Base-by-base conservation (phyloP, 768 basidiomycete species). In the Auriscalpium vulgare region DNA sequence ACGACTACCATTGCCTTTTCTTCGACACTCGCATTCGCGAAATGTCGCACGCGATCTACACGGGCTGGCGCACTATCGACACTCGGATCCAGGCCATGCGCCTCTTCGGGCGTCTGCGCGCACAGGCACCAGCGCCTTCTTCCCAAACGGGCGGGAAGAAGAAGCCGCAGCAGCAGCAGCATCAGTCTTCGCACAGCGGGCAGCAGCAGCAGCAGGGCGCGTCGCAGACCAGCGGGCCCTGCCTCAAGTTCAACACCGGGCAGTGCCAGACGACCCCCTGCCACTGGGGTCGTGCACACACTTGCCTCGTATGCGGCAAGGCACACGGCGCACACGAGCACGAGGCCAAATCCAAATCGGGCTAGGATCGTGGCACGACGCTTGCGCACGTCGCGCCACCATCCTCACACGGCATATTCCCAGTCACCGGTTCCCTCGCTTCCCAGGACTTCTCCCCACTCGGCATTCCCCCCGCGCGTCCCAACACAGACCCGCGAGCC, bases 401-500 rank as follows among this genome's bases (percentile, higher is more conserved):
- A 14, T 37, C 36, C 11, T 7, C 21, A 37, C 37, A 10, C 35
- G 14, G 34, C n/a, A n/a, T n/a, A n/a, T n/a, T n/a, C n/a, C n/a
- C n/a, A n/a, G n/a, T n/a, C n/a, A n/a, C 50, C 40, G 40, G 40
- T 43, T 4, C 40, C 10, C 4, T 11, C 40, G 40, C n/a, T 1
- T 11, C 40, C 2, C 11, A 51, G 14, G 17, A 8, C 1, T 51
- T 51, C 50, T 4, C 35, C 13, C 50, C 50, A 1, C 19, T 34
- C 17, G 17, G 35, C 35, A 34, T 37, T 34, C 61, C 61, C 1
- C 61, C 56, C 3, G 34, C 23, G 13, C 51, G 56, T 21, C 62
- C 56, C 9, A 60, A 63, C 46, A 54, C 59, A 8, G 62, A 58
- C 19, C 54, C 57, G 6, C 59, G 62, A 1, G 51, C 36, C 52